Percentiles rank a stretch among this genome's conserved stretches.
Conservation (phyloP, 495 filamentous ascomycete genomes). For the Elaphomyces granulatus region DNA sequence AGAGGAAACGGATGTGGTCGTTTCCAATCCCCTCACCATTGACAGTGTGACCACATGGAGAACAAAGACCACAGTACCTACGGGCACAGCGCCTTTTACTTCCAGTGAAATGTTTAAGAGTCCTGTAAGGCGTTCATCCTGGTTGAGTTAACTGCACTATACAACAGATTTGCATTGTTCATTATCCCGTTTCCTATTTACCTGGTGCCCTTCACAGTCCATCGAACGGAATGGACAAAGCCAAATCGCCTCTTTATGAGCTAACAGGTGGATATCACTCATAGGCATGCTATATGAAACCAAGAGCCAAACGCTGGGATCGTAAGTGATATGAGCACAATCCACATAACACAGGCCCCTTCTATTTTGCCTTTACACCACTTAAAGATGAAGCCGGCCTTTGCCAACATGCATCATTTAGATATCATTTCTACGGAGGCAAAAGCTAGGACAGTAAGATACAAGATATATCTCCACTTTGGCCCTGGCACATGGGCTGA, state of each 20-base stretch:
- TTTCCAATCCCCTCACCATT: constrained; percentile 53
- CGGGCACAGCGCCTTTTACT: constrained; percentile 61
- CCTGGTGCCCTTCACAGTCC: not conserved
- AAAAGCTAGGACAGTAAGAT: constrained; percentile 28
- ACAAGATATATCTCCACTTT: too few relatives aligned
- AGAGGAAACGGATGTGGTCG: constrained; percentile 23
- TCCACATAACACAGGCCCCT: too few relatives aligned
- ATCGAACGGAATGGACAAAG: not conserved
- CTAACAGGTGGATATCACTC: not conserved
- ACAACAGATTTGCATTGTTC: not conserved
- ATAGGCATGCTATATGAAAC: constrained; percentile 46
- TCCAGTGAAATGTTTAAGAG: constrained; percentile 79
- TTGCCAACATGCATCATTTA: constrained; percentile 16
- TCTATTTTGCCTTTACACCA: too few relatives aligned
- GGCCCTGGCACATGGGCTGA: too few relatives aligned
- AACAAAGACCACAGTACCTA: constrained; percentile 51
- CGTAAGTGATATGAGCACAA: constrained; percentile 49
- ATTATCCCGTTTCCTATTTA: not conserved
- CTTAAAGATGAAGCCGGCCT: too few relatives aligned
- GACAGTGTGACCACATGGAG: constrained; percentile 54
- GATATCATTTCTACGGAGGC: constrained; percentile 27
- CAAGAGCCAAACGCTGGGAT: constrained; percentile 72
- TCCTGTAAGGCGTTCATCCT: constrained; percentile 28
- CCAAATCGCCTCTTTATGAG: not conserved
- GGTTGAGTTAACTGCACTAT: not conserved